Percentiles rank a stretch among this genome's conserved stretches.
These are phyloP conservation scores for Candida suzukii DNA, from an alignment of 805 yeast genomes.

Conservation along the genomic window DNA sequence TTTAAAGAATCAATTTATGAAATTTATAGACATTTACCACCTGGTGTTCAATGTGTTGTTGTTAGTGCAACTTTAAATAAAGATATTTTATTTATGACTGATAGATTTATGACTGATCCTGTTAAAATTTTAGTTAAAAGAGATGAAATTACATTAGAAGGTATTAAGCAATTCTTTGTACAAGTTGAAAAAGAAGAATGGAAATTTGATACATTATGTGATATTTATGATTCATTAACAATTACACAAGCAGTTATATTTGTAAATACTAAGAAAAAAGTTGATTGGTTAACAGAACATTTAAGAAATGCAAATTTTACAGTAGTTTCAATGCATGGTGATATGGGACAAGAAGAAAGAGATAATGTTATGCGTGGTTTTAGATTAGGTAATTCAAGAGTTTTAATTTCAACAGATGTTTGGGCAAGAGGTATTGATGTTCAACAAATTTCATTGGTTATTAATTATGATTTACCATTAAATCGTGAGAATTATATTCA, in stretches of 20 bases:
- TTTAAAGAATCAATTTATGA: slow-evolving; percentile 95
- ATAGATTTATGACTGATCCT: slow-evolving; percentile 89
- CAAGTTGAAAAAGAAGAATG: slow-evolving; percentile 88
- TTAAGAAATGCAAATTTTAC: slow-evolving; percentile 79
- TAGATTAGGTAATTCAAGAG: slow-evolving; percentile 88
- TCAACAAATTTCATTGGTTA: slow-evolving; percentile 93
- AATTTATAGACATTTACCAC: slow-evolving; percentile 77
- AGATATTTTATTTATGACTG: slow-evolving; percentile 87
- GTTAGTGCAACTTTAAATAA: slow-evolving; percentile 91
- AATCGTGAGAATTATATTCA: slow-evolving; percentile 95
- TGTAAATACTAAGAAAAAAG: slow-evolving; percentile 95
- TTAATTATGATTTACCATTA: slow-evolving; percentile 89
- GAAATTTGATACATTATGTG: slow-evolving; percentile 93
- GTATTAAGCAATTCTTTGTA: slow-evolving; percentile 87
- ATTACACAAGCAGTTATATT: slow-evolving; percentile 97
- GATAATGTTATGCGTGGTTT: slow-evolving; percentile 94
- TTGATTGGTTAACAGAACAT: slow-evolving; percentile 80
- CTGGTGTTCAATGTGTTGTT: slow-evolving; percentile 84
- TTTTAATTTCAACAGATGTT: slow-evolving; percentile 91
- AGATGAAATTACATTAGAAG: slow-evolving; percentile 91
- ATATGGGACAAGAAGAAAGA: slow-evolving; percentile 91
- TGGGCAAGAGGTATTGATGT: slow-evolving; percentile 99
- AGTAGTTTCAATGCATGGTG: slow-evolving; percentile 95
- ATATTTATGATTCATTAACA: slow-evolving; percentile 88
- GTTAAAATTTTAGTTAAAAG: slow-evolving; percentile 89